These are phyloP conservation scores for Thalia dealbata DNA, from an alignment of 176 grass and related monocot species.

Conservation along the genomic window DNA sequence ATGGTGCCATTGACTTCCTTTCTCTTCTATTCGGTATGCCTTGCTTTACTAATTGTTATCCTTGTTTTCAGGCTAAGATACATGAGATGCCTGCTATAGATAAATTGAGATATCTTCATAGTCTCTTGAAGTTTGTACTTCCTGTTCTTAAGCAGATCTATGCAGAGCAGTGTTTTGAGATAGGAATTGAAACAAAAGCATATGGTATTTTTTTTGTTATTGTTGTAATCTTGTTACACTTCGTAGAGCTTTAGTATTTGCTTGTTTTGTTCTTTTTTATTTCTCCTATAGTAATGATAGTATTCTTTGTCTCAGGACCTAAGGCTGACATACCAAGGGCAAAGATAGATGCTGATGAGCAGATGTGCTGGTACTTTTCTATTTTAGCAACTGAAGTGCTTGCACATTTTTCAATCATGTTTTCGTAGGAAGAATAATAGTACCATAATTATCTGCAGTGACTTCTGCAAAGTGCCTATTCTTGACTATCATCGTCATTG, in stretches of 20 bases:
- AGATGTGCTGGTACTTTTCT: slow-evolving; percentile 80
- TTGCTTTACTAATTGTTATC: slow-evolving; percentile 6
- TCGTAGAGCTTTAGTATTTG: background rate
- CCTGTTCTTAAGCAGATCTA: slow-evolving; percentile 80
- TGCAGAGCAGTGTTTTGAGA: slow-evolving; percentile 76
- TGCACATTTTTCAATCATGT: background rate
- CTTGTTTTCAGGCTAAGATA: slow-evolving; percentile 57
- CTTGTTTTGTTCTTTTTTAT: background rate
- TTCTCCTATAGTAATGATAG: background rate
- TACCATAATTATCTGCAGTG: slow-evolving; percentile 41
- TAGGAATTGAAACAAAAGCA: slow-evolving; percentile 75
- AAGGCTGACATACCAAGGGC: slow-evolving; percentile 76
- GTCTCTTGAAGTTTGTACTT: slow-evolving; percentile 71
- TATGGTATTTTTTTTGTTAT: slow-evolving; percentile 43
- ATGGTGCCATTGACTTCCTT: background rate
- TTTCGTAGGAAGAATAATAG: background rate
- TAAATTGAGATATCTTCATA: slow-evolving; percentile 96
- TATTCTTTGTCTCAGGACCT: slow-evolving; percentile 39
- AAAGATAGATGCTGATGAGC: slow-evolving; percentile 79
- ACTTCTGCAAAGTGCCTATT: slow-evolving; percentile 79
- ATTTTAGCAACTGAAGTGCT: slow-evolving; percentile 11
- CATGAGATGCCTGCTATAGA: slow-evolving; percentile 69
- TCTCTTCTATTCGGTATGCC: background rate
- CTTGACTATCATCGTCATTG: slow-evolving; percentile 97
- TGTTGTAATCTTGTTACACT: slow-evolving; percentile 9